Conservation (phyloP, 2,329 filamentous ascomycete genomes). For the Seiridium unicorne region DNA sequence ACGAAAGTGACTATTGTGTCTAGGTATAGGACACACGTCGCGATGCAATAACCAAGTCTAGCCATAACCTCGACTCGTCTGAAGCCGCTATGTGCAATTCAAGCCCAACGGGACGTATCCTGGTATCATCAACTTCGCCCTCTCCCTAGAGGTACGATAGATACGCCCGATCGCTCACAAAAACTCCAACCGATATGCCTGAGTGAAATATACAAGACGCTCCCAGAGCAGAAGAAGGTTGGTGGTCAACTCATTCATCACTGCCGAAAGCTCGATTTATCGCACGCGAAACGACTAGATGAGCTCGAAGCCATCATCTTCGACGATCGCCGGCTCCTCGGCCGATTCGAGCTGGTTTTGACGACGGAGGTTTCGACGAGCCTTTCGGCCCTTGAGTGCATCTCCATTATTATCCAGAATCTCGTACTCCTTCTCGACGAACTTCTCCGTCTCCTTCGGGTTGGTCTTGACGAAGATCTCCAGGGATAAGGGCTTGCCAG, state of each 20-base stretch:
- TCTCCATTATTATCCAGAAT: conserved; percentile 44
- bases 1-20: neutral
- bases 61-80: neutral
- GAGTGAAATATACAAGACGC: neutral
- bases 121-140: neutral
- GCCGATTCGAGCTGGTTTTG: conserved; percentile 20
- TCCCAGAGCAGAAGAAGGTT: too few species aligned
- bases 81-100: neutral
- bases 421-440: conserved; percentile 48
- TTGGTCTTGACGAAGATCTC: conserved; percentile 35
- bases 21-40: neutral
- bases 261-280: too few species aligned
- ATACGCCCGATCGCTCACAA: neutral
- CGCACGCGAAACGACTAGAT: conserved; percentile 19
- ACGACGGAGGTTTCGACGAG: conserved; percentile 37
- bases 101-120: neutral
- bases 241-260: too few species aligned
- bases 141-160: neutral
- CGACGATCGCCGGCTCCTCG: conserved; percentile 25
- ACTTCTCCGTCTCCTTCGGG: conserved; percentile 39
- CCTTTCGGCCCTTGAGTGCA: conserved; percentile 41
- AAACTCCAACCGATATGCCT: neutral
- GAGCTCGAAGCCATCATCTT: conserved; percentile 43
- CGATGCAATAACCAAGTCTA: neutral
- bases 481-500: conserved; percentile 37